phyloP scores from a whole-genome alignment of 2,329 filamentous ascomycete genomes.

The Paecilomyces sp. region DNA sequence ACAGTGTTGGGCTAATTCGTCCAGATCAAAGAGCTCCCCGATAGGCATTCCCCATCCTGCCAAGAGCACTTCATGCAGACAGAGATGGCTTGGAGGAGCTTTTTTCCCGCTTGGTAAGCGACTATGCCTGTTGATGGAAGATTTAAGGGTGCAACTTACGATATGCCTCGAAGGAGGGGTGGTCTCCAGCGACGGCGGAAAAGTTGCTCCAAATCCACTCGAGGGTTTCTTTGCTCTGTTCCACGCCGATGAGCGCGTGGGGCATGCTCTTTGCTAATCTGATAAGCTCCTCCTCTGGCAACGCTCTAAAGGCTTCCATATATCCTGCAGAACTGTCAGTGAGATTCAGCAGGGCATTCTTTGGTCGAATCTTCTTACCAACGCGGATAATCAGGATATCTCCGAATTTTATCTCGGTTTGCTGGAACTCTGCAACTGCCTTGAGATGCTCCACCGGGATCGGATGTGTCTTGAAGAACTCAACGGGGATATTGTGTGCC shows the following conservation, averaged over 20 bases:
- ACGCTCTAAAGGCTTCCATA: neutral
- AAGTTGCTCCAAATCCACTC: neutral
- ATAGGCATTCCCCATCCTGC: constrained; percentile 10
- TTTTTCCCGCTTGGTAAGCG: neutral
- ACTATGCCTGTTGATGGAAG: neutral
- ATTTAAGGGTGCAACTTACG: neutral
- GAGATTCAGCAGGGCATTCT: neutral
- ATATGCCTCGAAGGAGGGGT: neutral
- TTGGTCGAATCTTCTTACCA: neutral
- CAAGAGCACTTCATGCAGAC: neutral
- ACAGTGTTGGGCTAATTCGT: constrained; percentile 11
- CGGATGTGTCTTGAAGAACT: neutral
- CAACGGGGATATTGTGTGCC: neutral
- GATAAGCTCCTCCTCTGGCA: neutral
- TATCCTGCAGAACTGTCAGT: neutral
- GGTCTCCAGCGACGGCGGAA: neutral
- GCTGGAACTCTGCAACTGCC: neutral
- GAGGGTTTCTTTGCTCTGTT: neutral
- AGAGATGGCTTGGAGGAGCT: neutral
- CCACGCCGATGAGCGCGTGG: neutral
- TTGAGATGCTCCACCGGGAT: neutral
- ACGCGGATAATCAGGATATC: neutral
- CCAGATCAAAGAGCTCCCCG: constrained; percentile 16
- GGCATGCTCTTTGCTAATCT: neutral
- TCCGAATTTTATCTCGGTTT: neutral